phyloP scores from a whole-genome alignment of 1,284 basidiomycete species.

The Caloboletus firmus region DNA sequence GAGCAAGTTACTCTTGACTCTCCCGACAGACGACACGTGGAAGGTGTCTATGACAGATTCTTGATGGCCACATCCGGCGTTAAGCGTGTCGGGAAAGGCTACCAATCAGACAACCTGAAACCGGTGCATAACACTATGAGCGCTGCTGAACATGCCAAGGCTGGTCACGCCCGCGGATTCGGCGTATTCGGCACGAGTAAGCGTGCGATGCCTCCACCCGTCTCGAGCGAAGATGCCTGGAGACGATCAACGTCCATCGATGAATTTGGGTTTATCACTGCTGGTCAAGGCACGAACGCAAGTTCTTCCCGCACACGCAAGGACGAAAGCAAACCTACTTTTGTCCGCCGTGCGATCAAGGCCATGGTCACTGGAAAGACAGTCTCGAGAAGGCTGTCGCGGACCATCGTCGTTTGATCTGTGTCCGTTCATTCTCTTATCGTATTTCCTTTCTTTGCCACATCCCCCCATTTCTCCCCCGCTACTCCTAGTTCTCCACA shows the following conservation, averaged over 20 bases:
- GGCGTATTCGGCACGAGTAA: slow-evolving; percentile 53
- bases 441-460: neutral
- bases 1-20: slow-evolving; percentile 47
- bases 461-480: neutral
- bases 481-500: neutral
- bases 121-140: slow-evolving; percentile 30
- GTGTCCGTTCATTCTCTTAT: neutral
- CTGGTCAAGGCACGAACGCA: slow-evolving; percentile 23
- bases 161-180: slow-evolving; percentile 41
- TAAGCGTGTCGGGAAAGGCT: slow-evolving; percentile 70
- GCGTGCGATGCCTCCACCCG: slow-evolving; percentile 61
- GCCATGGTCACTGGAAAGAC: slow-evolving; percentile 61
- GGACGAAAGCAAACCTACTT: slow-evolving; percentile 51
- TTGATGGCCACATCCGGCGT: slow-evolving; percentile 75
- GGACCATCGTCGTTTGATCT: slow-evolving; percentile 31
- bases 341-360: slow-evolving; percentile 66
- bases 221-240: slow-evolving; percentile 60
- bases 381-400: slow-evolving; percentile 46
- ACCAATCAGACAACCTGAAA: slow-evolving; percentile 62
- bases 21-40: slow-evolving; percentile 56
- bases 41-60: slow-evolving; percentile 74
- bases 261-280: slow-evolving; percentile 53
- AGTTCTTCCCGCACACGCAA: slow-evolving; percentile 33
- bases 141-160: slow-evolving; percentile 25
- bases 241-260: slow-evolving; percentile 46